A percentile compares a stretch with the other conserved stretches of the same genome.
phyloP scores from a whole-genome alignment of 352 stramenopile species.

The Pseudoperonospora humuli region DNA sequence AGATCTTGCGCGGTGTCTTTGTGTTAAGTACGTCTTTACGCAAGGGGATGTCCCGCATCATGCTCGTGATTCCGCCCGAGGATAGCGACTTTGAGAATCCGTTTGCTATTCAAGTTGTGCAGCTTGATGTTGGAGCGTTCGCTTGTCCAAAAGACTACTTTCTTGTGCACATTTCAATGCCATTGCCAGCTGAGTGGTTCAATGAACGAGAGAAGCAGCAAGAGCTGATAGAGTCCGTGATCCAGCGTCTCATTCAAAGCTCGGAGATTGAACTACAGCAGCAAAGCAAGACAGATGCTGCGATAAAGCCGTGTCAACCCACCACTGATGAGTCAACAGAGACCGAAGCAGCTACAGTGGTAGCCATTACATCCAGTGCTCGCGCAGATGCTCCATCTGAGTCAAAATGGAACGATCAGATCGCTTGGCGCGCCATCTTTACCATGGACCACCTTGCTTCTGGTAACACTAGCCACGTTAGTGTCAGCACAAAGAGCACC shows the following conservation, averaged over 20 bases:
- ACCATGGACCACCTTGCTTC: conserved; percentile 47
- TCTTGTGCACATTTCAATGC: conserved; percentile 60
- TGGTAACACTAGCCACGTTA: conserved; percentile 1
- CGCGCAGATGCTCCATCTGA: not conserved
- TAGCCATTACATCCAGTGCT: not conserved
- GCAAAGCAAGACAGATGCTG: not conserved
- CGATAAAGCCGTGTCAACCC: not conserved
- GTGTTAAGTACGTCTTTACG: conserved; percentile 38
- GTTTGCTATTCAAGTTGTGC: conserved; percentile 61
- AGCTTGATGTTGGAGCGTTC: conserved; percentile 57
- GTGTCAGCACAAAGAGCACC: conserved; percentile 7
- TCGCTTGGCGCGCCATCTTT: conserved; percentile 54
- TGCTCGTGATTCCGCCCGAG: conserved; percentile 62
- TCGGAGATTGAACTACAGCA: conserved; percentile 12
- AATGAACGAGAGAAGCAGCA: conserved; percentile 27
- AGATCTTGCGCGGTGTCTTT: conserved; percentile 54
- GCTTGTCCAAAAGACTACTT: conserved; percentile 54
- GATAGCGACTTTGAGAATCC: conserved; percentile 45
- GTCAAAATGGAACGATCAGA: conserved; percentile 16
- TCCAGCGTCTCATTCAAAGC: conserved; percentile 21
- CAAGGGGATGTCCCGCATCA: conserved; percentile 33
- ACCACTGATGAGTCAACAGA: not conserved
- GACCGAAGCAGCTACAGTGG: not conserved
- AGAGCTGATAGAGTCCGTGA: conserved; percentile 31
- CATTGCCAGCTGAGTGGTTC: conserved; percentile 34